Evolutionary conservation across 2,329 filamentous ascomycete species (phyloP), one percentile per base, ranked within the genome.

Genomic region (Penicillium griseofulvum): DNA sequence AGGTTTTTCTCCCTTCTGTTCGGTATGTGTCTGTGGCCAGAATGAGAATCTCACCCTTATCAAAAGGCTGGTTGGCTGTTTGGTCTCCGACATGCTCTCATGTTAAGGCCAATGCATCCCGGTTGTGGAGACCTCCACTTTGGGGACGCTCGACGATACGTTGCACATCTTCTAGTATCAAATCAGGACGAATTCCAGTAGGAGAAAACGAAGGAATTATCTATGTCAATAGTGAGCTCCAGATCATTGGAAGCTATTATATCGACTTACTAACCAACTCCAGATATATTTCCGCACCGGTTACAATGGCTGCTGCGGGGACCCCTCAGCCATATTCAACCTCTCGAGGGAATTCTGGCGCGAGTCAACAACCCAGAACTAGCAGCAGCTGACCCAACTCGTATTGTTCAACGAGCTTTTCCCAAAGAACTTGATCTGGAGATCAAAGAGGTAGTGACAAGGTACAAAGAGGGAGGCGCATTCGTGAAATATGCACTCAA

Each of bases 391-490:
- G 82, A 87, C 55, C 83, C 85, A 0, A 67, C 77, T 26, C 74
- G 74, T 31, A 78, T 87, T 17, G 75, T 85, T 14, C 73, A 82
- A 43, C 81, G 81, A 51, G 87, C 86, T 0, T 83, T 90, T 24
- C 88, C 88, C 1, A 71, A 78, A 5, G 80, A 80, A 10, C 66
- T 87, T 1, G 78, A 83, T 1, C 77, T 96, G 45, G 85, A 87
- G 55, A 84, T 96, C 44, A 89, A 86, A 3, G 88, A 96, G 66
- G 87, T 97, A 16, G 73, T 97, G 17, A 91, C 92, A 0, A 83
- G 91, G 3, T 79, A 95, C 28, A 92, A 95, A 66, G 94, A 99
- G 68, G 94, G 94, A 16, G 94, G 94, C 12, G 91, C 90, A 0
- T 97, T 95, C 70, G 87, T 97, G 71, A 97, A 95, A 71, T 91